Evolutionary conservation across 805 yeast genomes (phyloP).

Genomic region (Lipomyces starkeyi): DNA sequence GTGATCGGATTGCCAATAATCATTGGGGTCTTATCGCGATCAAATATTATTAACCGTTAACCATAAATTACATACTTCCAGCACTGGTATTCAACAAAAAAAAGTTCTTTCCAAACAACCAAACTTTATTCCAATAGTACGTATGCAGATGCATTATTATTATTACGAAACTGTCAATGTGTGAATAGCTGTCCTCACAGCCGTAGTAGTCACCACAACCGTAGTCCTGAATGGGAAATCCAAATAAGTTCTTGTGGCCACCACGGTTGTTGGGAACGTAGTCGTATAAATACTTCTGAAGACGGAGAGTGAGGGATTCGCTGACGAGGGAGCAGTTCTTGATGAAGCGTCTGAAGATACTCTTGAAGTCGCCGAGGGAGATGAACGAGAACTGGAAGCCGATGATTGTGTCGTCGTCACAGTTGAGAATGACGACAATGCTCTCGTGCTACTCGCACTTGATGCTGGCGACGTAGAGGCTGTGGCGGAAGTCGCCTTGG

Average conservation of each 20-base stretch:
- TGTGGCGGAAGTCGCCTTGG: background rate
- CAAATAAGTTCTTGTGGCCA: background rate
- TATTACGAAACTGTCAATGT: background rate
- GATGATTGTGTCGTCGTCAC: background rate
- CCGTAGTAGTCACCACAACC: background rate
- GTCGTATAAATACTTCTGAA: background rate
- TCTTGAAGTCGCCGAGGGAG: background rate
- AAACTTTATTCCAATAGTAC: background rate
- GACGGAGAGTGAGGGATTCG: background rate
- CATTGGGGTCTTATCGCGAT: background rate
- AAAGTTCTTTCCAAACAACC: background rate
- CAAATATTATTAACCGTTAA: background rate
- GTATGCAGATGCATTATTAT: background rate
- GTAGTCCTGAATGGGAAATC: background rate
- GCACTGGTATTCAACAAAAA: background rate
- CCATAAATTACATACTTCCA: background rate
- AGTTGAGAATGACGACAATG: conserved; percentile 3
- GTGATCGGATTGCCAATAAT: no score
- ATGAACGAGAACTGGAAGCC: background rate
- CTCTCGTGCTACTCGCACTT: background rate
- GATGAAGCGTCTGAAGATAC: background rate
- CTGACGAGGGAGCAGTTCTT: background rate
- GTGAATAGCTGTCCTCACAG: background rate
- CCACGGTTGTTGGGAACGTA: background rate
- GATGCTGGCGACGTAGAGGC: background rate